phyloP scores from a whole-genome alignment of 2,329 filamentous ascomycete genomes.

The Alternaria gaisen region DNA sequence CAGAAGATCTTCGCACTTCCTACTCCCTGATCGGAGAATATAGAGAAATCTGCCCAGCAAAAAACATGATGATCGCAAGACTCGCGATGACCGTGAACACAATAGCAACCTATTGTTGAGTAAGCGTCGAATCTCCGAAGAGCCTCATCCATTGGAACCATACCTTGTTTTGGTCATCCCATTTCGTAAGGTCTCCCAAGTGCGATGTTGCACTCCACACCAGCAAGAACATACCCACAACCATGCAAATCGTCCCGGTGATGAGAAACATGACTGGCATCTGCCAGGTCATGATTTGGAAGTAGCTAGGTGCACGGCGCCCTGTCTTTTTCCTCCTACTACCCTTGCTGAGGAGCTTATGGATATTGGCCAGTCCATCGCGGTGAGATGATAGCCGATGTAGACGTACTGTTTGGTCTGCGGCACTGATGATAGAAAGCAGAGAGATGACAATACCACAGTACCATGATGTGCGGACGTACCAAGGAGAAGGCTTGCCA shows the following conservation, averaged over 20 bases:
- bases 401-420: constrained; percentile 54
- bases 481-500: constrained; percentile 50
- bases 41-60: constrained; percentile 26
- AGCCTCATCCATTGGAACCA: not conserved
- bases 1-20: not conserved
- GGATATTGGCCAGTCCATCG: constrained; percentile 48
- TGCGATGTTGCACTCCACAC: constrained; percentile 47
- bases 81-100: constrained; percentile 23
- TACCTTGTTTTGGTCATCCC: constrained; percentile 27
- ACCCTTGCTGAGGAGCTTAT: constrained; percentile 41
- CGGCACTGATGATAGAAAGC: constrained; percentile 58
- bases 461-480: constrained; percentile 53
- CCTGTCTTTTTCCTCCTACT: constrained; percentile 30
- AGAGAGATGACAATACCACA: constrained; percentile 59
- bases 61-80: constrained; percentile 25
- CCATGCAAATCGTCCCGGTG: too few species aligned
- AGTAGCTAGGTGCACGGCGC: constrained; percentile 27
- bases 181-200: constrained; percentile 28
- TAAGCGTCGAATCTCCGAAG: not conserved
- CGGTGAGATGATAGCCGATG: constrained; percentile 55
- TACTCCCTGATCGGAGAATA: constrained; percentile 7
- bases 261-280: constrained; percentile 33
- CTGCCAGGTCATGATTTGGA: constrained; percentile 50
- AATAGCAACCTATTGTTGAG: constrained; percentile 23
- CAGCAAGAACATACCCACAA: constrained; percentile 39